These are phyloP conservation scores for Kwoniella shandongensis DNA, from an alignment of 768 basidiomycete genomes.

Conservation along the genomic window DNA sequence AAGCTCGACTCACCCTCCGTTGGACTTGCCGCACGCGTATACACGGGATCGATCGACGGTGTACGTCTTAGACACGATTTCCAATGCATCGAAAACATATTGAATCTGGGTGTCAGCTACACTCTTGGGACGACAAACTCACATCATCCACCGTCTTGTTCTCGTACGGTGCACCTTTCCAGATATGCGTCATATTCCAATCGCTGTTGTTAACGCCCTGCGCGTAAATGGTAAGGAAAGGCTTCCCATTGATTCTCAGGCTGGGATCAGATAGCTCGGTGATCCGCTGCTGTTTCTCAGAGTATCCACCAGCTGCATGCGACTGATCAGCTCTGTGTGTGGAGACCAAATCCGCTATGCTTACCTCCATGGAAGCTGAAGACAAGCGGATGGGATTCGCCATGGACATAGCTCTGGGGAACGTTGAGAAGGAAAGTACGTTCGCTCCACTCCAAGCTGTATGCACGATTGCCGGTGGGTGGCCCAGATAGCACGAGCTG, in stretches of 20 bases:
- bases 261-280: constrained; percentile 27
- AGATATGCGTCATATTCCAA: constrained; percentile 31
- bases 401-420: constrained; percentile 9
- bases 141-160: constrained; percentile 36
- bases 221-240: constrained; percentile 31
- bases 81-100: constrained; percentile 36
- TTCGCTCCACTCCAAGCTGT: no score
- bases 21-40: constrained; percentile 42
- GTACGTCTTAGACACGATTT: constrained; percentile 29
- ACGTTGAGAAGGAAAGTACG: constrained; percentile 3
- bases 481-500: no score
- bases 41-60: constrained; percentile 25
- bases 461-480: no score
- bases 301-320: constrained; percentile 28
- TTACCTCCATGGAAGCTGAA: constrained; percentile 38
- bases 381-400: constrained; percentile 23
- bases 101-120: constrained; percentile 23
- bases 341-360: background rate
- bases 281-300: constrained; percentile 22
- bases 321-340: background rate
- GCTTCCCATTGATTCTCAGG: constrained; percentile 20
- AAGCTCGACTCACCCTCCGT: constrained; percentile 32
- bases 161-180: constrained; percentile 30
- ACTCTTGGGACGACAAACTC: background rate
- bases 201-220: constrained; percentile 31